Evolutionary conservation across 2,329 filamentous ascomycete species (phyloP).

Genomic region (Stylonectria norvegica): DNA sequence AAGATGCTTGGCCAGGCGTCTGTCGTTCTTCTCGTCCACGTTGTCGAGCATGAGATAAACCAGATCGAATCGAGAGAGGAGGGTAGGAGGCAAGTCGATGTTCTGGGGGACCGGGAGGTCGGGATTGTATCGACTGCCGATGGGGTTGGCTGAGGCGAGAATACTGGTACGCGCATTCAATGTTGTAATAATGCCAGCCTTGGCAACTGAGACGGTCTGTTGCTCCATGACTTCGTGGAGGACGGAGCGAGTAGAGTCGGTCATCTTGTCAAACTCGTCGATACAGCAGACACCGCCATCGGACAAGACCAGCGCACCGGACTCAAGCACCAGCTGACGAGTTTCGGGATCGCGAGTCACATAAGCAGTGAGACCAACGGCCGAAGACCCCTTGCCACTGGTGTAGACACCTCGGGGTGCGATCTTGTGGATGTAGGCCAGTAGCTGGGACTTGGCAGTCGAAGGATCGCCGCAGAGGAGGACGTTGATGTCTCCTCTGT

Average conservation of each 20-base stretch:
- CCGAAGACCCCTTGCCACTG: slow-evolving; percentile 76
- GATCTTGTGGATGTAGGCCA: slow-evolving; percentile 96
- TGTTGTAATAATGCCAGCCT: slow-evolving; percentile 94
- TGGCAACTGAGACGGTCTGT: slow-evolving; percentile 79
- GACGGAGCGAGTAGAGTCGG: slow-evolving; percentile 71
- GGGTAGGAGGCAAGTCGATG: slow-evolving; percentile 91
- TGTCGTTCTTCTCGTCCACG: slow-evolving; percentile 85
- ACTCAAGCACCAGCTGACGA: slow-evolving; percentile 75
- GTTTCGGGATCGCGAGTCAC: slow-evolving; percentile 79
- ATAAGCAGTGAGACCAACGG: slow-evolving; percentile 77
- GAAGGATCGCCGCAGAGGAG: slow-evolving; percentile 96
- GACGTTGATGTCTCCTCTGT: slow-evolving; percentile 96
- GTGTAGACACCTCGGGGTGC: slow-evolving; percentile 84
- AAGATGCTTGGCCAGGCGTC: slow-evolving; percentile 84
- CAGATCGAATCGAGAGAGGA: slow-evolving; percentile 92
- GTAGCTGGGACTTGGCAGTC: slow-evolving; percentile 90
- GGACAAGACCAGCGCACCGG: slow-evolving; percentile 73
- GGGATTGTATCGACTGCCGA: slow-evolving; percentile 95
- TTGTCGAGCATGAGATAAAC: slow-evolving; percentile 96
- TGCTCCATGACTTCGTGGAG: slow-evolving; percentile 89
- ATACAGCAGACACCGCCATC: slow-evolving; percentile 83
- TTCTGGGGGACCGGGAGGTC: slow-evolving; percentile 95
- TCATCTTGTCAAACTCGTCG: slow-evolving; percentile 86
- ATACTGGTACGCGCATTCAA: slow-evolving; percentile 94
- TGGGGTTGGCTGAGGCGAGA: slow-evolving; percentile 94